These are phyloP conservation scores for Arachis monticola DNA, from an alignment of 331 rosid genomes.

Conservation along the genomic window DNA sequence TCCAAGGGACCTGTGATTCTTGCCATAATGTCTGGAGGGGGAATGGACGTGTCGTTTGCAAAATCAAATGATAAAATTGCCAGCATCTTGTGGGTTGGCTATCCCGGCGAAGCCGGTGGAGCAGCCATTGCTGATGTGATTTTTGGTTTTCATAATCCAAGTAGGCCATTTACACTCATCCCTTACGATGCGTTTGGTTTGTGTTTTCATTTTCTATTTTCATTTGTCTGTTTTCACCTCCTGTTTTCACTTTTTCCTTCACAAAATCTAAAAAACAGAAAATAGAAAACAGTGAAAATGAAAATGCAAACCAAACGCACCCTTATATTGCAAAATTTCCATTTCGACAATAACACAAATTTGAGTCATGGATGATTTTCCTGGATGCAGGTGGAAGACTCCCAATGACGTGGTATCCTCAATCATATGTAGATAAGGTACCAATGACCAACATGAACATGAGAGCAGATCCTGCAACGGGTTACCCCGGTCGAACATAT, in stretches of 20 bases:
- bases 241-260: too few species aligned
- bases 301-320: too few species aligned
- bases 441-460: slow-evolving; percentile 98
- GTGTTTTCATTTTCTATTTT: too few species aligned
- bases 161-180: slow-evolving; percentile 48
- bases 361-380: slow-evolving; percentile 23
- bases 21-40: slow-evolving; percentile 95
- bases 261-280: too few species aligned
- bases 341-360: not conserved
- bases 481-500: slow-evolving; percentile 94
- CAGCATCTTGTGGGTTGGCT: slow-evolving; percentile 97
- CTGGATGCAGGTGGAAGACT: slow-evolving; percentile 81
- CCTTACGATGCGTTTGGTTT: too few species aligned
- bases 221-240: too few species aligned
- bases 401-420: slow-evolving; percentile 98
- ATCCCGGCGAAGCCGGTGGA: slow-evolving; percentile 99
- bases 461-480: slow-evolving; percentile 81
- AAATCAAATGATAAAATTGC: slow-evolving; percentile 67
- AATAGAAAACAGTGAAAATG: too few species aligned
- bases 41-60: slow-evolving; percentile 88
- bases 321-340: not conserved
- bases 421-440: slow-evolving; percentile 75
- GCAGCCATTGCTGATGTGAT: slow-evolving; percentile 94
- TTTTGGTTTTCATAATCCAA: slow-evolving; percentile 84
- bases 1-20: slow-evolving; percentile 95